Evolutionary conservation across 495 filamentous ascomycete species (phyloP).

Genomic region (Talaromyces nanjingensis): DNA sequence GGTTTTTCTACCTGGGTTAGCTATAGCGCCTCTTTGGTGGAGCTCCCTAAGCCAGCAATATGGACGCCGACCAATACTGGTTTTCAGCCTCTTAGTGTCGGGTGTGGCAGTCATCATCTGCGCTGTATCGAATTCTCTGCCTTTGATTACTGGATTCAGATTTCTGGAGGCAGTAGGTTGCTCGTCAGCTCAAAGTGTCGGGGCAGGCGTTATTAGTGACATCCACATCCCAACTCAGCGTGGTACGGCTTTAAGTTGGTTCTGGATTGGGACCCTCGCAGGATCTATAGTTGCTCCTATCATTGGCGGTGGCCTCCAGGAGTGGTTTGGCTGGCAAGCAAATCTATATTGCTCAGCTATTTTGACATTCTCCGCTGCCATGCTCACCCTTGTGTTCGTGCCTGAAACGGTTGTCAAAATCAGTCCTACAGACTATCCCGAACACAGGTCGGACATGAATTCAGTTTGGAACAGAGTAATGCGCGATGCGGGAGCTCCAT

Average conservation of each 20-base stretch:
- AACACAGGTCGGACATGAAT: too few relatives aligned
- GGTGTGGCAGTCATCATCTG: neutral
- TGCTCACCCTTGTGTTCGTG: conserved; percentile 12
- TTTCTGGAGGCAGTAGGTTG: neutral
- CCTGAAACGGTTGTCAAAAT: conserved; percentile 15
- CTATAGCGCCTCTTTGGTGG: neutral
- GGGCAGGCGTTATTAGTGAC: conserved; percentile 10
- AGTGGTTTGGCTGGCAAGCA: conserved; percentile 9
- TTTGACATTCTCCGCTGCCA: neutral
- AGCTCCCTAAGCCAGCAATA: neutral
- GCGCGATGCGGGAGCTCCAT: neutral
- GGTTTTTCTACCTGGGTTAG: neutral
- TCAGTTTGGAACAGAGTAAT: too few relatives aligned
- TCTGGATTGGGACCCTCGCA: conserved; percentile 9
- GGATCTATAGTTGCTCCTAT: conserved; percentile 13
- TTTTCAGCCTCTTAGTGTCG: neutral
- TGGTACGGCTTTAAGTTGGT: conserved; percentile 12
- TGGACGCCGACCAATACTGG: neutral
- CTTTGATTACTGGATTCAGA: neutral
- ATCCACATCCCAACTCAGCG: conserved; percentile 4
- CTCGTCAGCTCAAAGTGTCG: conserved; percentile 9
- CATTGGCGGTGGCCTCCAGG: conserved; percentile 10
- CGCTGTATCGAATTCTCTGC: neutral
- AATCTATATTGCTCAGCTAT: conserved; percentile 11
- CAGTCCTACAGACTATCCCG: neutral